A percentile compares a stretch with the other conserved stretches of the same genome.
Evolutionary conservation across 208 protist species (phyloP).

Genomic region (Wallacemonas sp.): DNA sequence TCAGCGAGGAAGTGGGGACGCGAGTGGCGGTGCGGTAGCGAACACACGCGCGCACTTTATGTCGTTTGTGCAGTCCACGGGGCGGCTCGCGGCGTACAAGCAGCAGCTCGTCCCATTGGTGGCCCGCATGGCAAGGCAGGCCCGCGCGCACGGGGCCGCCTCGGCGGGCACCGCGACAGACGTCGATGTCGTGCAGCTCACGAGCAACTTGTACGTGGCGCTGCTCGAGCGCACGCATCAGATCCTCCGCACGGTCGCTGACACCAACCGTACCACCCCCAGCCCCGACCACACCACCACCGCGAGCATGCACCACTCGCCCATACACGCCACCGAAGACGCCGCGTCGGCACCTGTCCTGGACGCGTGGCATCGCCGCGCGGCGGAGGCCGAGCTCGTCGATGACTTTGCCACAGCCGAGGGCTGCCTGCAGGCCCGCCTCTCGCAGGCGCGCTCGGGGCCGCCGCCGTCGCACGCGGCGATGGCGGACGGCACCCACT

Average conservation of each 20-base stretch:
- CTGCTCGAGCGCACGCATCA: constrained; percentile 83
- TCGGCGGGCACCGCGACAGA: constrained; percentile 27
- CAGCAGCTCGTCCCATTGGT: constrained; percentile 72
- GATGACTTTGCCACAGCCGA: constrained; percentile 61
- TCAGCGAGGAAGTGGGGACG: constrained; percentile 4
- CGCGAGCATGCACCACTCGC: too few relatives aligned
- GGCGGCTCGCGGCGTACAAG: constrained; percentile 77
- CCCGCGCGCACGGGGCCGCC: constrained; percentile 38
- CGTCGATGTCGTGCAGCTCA: constrained; percentile 49
- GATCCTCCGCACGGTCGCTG: not conserved
- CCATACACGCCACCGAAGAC: not conserved
- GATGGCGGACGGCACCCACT: too few relatives aligned
- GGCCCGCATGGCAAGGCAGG: constrained; percentile 57
- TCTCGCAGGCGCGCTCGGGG: constrained; percentile 29
- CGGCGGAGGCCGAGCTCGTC: constrained; percentile 64
- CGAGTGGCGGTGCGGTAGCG: not conserved
- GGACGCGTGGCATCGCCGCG: not conserved
- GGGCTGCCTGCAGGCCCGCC: constrained; percentile 77
- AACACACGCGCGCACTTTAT: constrained; percentile 45
- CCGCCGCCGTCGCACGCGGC: not conserved
- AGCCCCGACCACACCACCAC: not conserved
- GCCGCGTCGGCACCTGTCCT: not conserved
- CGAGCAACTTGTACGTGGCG: constrained; percentile 91
- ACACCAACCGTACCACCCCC: not conserved
- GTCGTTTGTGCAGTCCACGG: constrained; percentile 67